phyloP scores from a whole-genome alignment of 2,329 filamentous ascomycete genomes.

The Ceratocystiopsis brevicomis region DNA sequence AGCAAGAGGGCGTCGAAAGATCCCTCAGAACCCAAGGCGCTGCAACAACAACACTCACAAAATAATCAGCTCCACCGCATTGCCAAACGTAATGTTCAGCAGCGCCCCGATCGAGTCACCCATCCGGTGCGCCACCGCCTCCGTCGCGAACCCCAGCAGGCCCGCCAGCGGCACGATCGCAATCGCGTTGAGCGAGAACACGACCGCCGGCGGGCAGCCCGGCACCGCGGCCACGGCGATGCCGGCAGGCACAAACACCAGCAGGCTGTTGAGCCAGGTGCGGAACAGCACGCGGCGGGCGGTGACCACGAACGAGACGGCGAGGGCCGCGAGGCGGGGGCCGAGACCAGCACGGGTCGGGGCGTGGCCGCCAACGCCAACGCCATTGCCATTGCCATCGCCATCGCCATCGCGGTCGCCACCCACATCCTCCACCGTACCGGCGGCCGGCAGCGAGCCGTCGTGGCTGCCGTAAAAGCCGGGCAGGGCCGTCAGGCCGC shows the following conservation, averaged over 20 bases:
- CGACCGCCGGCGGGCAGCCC: slow-evolving; percentile 35
- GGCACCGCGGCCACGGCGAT: slow-evolving; percentile 39
- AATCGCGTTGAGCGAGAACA: slow-evolving; percentile 58
- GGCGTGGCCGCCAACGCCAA: too few relatives aligned
- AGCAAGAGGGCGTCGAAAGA: too few relatives aligned
- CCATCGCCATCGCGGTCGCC: too few relatives aligned
- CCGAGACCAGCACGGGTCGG: background rate
- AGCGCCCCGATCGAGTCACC: slow-evolving; percentile 73
- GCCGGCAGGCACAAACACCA: slow-evolving; percentile 62
- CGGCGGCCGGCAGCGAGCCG: too few relatives aligned
- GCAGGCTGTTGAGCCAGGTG: slow-evolving; percentile 60
- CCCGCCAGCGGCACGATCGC: slow-evolving; percentile 60
- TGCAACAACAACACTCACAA: slow-evolving; percentile 30
- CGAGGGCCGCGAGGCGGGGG: slow-evolving; percentile 12
- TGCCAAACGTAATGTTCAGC: slow-evolving; percentile 78
- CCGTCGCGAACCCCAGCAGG: slow-evolving; percentile 53
- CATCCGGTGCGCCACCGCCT: slow-evolving; percentile 53
- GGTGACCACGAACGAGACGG: slow-evolving; percentile 25
- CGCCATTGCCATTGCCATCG: too few relatives aligned
- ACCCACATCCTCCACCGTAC: background rate
- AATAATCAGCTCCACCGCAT: slow-evolving; percentile 59
- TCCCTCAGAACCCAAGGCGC: too few relatives aligned
- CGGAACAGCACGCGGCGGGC: slow-evolving; percentile 44
- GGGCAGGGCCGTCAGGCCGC: too few relatives aligned
- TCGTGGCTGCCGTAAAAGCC: too few relatives aligned